Evolutionary conservation across 345 rosid genomes (phyloP).

Genomic region (Mercurialis annua): DNA sequence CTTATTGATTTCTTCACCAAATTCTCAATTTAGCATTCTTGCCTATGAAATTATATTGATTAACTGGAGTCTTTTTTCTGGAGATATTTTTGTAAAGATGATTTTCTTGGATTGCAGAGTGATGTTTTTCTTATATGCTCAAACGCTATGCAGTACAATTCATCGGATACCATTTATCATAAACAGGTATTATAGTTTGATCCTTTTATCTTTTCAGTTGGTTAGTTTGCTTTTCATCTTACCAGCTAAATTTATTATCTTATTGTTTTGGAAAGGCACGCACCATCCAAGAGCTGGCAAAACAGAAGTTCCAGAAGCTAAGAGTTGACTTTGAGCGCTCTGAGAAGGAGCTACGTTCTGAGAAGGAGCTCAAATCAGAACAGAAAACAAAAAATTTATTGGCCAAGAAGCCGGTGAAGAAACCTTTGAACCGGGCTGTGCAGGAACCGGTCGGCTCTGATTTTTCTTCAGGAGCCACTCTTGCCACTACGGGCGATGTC

Average conservation of each 20-base stretch:
- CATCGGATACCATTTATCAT: slow-evolving; percentile 30
- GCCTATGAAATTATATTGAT: not conserved
- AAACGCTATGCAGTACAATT: slow-evolving; percentile 34
- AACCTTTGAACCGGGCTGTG: slow-evolving; percentile 11
- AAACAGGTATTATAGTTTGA: slow-evolving; percentile 36
- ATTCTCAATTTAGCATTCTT: too few relatives aligned
- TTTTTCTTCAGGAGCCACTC: slow-evolving; percentile 22
- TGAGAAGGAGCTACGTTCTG: slow-evolving; percentile 12
- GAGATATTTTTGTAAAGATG: slow-evolving; percentile 18
- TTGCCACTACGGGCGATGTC: slow-evolving; percentile 18
- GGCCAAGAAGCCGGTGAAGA: slow-evolving; percentile 14
- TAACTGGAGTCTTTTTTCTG: not conserved
- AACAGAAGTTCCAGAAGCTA: slow-evolving; percentile 25
- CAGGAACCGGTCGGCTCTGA: slow-evolving; percentile 24
- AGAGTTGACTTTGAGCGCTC: slow-evolving; percentile 19
- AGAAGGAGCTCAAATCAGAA: slow-evolving; percentile 18
- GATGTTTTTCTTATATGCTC: slow-evolving; percentile 30
- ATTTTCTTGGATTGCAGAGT: slow-evolving; percentile 31
- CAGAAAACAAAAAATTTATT: slow-evolving; percentile 23
- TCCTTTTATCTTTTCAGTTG: not conserved
- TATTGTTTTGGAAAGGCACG: slow-evolving; percentile 19
- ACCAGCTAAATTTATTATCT: not conserved
- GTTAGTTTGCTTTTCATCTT: not conserved
- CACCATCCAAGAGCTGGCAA: slow-evolving; percentile 30
- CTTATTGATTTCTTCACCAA: not conserved